phyloP scores from a whole-genome alignment of 2,329 filamentous ascomycete genomes.

The Ambrosiella xylebori region DNA sequence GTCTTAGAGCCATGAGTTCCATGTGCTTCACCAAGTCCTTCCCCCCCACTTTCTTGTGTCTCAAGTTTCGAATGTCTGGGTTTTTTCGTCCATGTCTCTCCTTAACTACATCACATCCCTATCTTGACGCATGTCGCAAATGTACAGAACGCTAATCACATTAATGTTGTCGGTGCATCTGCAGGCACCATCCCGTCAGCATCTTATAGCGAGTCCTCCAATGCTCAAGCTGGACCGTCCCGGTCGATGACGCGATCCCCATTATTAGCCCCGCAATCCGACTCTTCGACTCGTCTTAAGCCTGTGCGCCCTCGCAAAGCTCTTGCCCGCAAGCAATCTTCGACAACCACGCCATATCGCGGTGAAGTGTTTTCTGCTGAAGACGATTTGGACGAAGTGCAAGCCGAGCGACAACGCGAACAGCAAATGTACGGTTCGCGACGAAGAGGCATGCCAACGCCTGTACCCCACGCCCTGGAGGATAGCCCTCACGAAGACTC shows the following conservation, averaged over 20 bases:
- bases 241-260: constrained; percentile 27
- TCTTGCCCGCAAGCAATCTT: constrained; percentile 57
- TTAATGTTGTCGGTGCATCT: neutral
- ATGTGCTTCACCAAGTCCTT: neutral
- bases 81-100: too few species aligned
- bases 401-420: constrained; percentile 41
- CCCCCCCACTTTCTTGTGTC: too few species aligned
- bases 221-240: constrained; percentile 24
- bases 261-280: constrained; percentile 29
- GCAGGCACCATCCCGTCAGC: constrained; percentile 22
- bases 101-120: too few species aligned
- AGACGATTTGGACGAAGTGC: constrained; percentile 67
- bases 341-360: constrained; percentile 55
- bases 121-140: neutral
- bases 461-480: constrained; percentile 18
- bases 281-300: constrained; percentile 41
- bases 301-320: constrained; percentile 26
- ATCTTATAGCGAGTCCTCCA: constrained; percentile 19
- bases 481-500: constrained; percentile 26
- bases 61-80: too few species aligned
- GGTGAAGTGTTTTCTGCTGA: constrained; percentile 83
- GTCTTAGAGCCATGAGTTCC: too few species aligned
- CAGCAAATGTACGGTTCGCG: constrained; percentile 19
- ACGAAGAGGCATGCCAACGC: constrained; percentile 19
- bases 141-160: constrained; percentile 2